Conservation (phyloP, 192 early-diverging fungal genomes). For the Tieghemiomyces parasiticus region DNA sequence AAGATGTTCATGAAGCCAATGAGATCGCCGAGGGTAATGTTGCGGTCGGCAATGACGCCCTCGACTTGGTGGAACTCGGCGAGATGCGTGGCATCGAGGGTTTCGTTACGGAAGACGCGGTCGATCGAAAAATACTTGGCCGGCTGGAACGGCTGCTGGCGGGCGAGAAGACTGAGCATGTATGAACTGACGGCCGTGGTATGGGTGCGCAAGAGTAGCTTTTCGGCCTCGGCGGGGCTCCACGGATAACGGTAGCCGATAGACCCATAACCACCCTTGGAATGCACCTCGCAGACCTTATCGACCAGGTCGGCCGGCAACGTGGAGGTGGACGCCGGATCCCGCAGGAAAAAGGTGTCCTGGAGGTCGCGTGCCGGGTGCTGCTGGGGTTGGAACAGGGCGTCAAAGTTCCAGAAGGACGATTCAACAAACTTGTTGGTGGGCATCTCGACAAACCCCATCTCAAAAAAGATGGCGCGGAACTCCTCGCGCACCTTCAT, state of each 20-base stretch:
- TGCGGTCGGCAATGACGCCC: conserved; percentile 92
- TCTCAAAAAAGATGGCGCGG: conserved; percentile 96
- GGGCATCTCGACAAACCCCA: conserved; percentile 98
- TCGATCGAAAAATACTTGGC: conserved; percentile 99
- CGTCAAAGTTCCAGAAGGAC: conserved; percentile 99
- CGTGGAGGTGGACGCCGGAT: conserved; percentile 40
- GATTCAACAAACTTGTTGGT: conserved; percentile 93
- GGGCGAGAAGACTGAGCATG: conserved; percentile 87
- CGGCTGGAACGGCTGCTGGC: conserved; percentile 72
- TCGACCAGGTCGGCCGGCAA: conserved; percentile 83
- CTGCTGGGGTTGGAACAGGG: conserved; percentile 98
- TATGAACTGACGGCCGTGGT: conserved; percentile 87
- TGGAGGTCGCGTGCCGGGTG: conserved; percentile 83
- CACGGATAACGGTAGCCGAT: conserved; percentile 91
- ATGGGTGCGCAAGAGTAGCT: conserved; percentile 88
- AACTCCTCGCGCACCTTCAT: conserved; percentile 99
- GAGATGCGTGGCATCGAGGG: conserved; percentile 93
- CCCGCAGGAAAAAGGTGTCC: conserved; percentile 66
- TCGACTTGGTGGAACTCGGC: conserved; percentile 99
- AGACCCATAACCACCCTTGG: conserved; percentile 86
- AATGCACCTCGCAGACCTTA: conserved; percentile 82
- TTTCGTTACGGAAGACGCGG: conserved; percentile 97
- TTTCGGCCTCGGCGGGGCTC: conserved; percentile 84
- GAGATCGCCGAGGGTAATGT: conserved; percentile 86
- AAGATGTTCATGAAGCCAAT: conserved; percentile 94